Percentiles rank a stretch among this genome's conserved stretches.
phyloP scores from a whole-genome alignment of 129 eudicot genomes.

The Flaveria trinervia region DNA sequence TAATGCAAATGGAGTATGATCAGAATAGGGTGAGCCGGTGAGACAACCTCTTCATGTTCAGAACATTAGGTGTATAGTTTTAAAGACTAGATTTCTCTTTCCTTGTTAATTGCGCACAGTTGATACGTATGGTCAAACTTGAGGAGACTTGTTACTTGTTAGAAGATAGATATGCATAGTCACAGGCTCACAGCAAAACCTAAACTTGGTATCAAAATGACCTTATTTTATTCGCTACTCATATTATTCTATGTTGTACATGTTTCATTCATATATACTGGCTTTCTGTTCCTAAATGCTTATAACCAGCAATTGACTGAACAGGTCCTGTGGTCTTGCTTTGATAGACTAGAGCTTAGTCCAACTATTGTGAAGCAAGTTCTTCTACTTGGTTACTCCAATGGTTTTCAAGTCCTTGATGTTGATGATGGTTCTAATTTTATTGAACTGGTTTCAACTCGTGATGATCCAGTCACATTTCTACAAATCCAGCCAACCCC shows the following conservation, averaged over 20 bases:
- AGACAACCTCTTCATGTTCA: background rate
- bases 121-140: slow-evolving; percentile 1
- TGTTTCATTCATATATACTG: background rate
- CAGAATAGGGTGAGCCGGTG: slow-evolving; percentile 7
- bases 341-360: slow-evolving; percentile 74
- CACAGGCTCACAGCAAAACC: background rate
- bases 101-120: background rate
- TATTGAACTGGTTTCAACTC: slow-evolving; percentile 78
- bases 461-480: slow-evolving; percentile 91
- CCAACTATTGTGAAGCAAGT: slow-evolving; percentile 57
- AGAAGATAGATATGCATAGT: background rate
- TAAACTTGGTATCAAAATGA: background rate
- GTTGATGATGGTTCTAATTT: slow-evolving; percentile 86
- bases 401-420: slow-evolving; percentile 97
- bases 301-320: slow-evolving; percentile 15
- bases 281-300: slow-evolving; percentile 7
- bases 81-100: background rate
- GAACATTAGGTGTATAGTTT: background rate
- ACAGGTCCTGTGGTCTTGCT: slow-evolving; percentile 95
- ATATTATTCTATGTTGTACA: background rate
- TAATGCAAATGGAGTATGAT: slow-evolving; percentile 8
- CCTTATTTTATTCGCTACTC: slow-evolving; percentile 7
- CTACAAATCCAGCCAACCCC: slow-evolving; percentile 89
- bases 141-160: background rate
- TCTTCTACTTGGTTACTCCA: slow-evolving; percentile 83